Base-by-base conservation (phyloP, 352 stramenopile genomes). In the Pythium aquatile region DNA sequence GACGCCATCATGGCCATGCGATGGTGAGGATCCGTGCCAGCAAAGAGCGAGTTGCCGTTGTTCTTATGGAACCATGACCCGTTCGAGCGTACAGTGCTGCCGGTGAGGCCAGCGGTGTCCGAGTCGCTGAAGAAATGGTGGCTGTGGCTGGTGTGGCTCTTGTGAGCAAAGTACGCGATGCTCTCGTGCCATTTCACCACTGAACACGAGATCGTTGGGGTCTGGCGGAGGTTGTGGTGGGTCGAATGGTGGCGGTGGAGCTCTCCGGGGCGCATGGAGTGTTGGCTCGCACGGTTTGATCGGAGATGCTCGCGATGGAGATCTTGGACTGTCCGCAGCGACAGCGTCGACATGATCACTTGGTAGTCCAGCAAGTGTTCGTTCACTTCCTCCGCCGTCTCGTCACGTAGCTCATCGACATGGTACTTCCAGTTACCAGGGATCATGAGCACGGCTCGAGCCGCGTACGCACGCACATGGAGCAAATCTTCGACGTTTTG, bases 291-390 rank as follows among this genome's bases (percentile, higher is more conserved):
- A 5, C 17, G 53, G 16, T 66, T 46, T 1, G 30, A 26, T 29
- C 54, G 51, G 1, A 77, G 49, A 48, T 86, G 68, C 51, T 85
- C 66, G 30, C 59, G 59, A 29, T 84, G 65, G 26, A 82, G 63
- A 6, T 74, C 58, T 51, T 82, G 65, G 26, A 79, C 69, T 0
- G 74, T 81, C 10, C 74, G 76, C 6, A 83, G 61, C 28, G 78
- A 79, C 17, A 87, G 48, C 13, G 77, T 84, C 14, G 81, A 87
- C 77, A 85, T 83, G 66, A 87, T 84, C 39, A 88, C 78, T 57
- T 85, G 75, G 59, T 89, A 89, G 57, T 89, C 80, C 3, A 84
- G 56, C 26, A 90, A 63, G 20, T 87, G 76, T 35, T 77, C 68
- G 17, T 68, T 72, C 17, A 79, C 60, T 55, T 79, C 69, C 17